These are phyloP conservation scores for Tricladium varicosporioides DNA, from an alignment of 2,329 filamentous ascomycete genomes.

Conservation along the genomic window DNA sequence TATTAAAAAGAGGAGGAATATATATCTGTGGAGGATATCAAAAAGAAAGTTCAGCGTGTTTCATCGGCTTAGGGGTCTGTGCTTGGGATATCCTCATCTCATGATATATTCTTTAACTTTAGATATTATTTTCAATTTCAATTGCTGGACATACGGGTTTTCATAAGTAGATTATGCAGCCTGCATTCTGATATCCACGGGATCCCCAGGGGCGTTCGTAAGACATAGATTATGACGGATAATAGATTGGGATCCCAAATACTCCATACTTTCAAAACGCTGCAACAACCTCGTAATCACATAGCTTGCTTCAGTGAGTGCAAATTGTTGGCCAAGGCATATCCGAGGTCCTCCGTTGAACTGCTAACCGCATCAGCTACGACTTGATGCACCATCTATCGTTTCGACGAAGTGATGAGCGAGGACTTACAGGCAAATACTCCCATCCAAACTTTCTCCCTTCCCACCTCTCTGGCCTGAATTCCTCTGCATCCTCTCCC, in stretches of 20 bases:
- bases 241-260: constrained; percentile 31
- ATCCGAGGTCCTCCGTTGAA: constrained; percentile 40
- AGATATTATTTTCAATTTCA: too few species aligned
- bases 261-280: constrained; percentile 35
- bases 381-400: neutral
- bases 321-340: constrained; percentile 39
- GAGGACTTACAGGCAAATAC: constrained; percentile 34
- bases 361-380: constrained; percentile 4
- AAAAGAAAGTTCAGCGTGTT: too few species aligned
- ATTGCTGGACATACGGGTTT: too few species aligned
- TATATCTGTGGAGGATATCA: too few species aligned
- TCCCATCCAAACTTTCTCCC: constrained; percentile 44
- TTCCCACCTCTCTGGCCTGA: constrained; percentile 38
- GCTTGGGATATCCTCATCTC: too few species aligned
- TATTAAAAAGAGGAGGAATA: too few species aligned
- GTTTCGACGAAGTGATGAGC: neutral
- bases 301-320: constrained; percentile 37
- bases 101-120: too few species aligned
- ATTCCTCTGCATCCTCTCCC: constrained; percentile 37
- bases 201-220: constrained; percentile 33
- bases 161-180: constrained; percentile 17
- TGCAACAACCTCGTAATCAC: constrained; percentile 36
- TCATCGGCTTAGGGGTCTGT: too few species aligned
- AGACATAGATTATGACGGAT: constrained; percentile 28
- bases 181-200: constrained; percentile 35